Conservation (phyloP, 352 stramenopile species). For the Phytophthora fragariae region DNA sequence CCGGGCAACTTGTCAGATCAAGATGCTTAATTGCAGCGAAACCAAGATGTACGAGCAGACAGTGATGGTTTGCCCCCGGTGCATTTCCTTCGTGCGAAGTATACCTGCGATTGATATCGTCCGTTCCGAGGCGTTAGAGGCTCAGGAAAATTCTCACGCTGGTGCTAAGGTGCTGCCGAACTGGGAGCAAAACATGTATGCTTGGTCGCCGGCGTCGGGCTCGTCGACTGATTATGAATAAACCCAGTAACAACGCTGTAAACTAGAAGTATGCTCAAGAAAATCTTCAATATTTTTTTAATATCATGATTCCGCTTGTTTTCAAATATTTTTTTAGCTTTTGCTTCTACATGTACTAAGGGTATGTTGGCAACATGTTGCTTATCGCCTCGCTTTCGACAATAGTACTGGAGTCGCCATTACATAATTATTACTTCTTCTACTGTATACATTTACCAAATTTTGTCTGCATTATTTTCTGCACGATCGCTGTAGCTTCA, state of each 20-base stretch:
- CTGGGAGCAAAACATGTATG: slow-evolving; percentile 14
- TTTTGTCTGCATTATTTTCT: too few relatives aligned
- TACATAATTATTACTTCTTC: too few relatives aligned
- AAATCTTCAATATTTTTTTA: too few relatives aligned
- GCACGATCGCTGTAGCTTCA: too few relatives aligned
- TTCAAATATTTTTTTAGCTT: too few relatives aligned
- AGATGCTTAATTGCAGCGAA: slow-evolving; percentile 30
- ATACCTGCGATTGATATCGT: slow-evolving; percentile 22
- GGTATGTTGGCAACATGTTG: too few relatives aligned
- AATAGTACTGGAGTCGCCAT: too few relatives aligned
- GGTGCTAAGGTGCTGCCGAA: slow-evolving; percentile 13
- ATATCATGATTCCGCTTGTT: too few relatives aligned
- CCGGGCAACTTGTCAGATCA: slow-evolving; percentile 23
- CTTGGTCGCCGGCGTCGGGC: neutral
- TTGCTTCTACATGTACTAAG: too few relatives aligned
- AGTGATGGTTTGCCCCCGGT: slow-evolving; percentile 25
- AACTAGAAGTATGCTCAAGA: too few relatives aligned
- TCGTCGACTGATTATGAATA: slow-evolving; percentile 8
- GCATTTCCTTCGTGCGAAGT: slow-evolving; percentile 28
- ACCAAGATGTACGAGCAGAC: slow-evolving; percentile 30
- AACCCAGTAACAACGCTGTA: neutral
- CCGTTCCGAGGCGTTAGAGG: slow-evolving; percentile 11
- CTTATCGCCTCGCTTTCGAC: too few relatives aligned
- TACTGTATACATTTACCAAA: too few relatives aligned
- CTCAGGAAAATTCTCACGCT: slow-evolving; percentile 15